Percentiles rank a stretch among this genome's conserved stretches.
phyloP scores from a whole-genome alignment of 192 early-diverging fungal species.

The Coemansia sp. region DNA sequence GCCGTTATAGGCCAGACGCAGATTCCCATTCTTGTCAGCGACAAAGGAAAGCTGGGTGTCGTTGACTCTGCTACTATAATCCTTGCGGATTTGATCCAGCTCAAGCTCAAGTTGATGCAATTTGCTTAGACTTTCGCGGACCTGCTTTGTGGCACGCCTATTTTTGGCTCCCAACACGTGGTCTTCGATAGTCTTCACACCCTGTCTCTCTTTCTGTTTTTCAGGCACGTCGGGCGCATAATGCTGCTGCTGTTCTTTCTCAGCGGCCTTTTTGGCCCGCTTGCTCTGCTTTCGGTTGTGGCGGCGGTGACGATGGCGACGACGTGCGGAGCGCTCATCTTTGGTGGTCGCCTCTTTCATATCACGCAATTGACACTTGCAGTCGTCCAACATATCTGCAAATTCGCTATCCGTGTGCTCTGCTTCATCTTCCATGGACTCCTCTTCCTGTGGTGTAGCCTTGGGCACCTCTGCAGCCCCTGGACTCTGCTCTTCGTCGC shows the following conservation, averaged over 20 bases:
- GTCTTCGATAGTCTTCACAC: slow-evolving; percentile 23
- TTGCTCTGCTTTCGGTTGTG: slow-evolving; percentile 1
- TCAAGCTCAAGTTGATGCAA: slow-evolving; percentile 27
- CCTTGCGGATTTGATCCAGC: slow-evolving; percentile 28
- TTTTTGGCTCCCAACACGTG: slow-evolving; percentile 19
- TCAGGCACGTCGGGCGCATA: neutral
- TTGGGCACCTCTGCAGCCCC: slow-evolving; percentile 3
- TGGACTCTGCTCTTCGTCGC: neutral
- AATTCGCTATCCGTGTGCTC: slow-evolving; percentile 41
- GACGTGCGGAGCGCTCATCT: neutral
- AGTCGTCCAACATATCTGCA: slow-evolving; percentile 26
- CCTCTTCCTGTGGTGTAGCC: neutral
- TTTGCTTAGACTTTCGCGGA: slow-evolving; percentile 8
- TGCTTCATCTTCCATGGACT: neutral
- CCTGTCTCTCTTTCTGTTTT: slow-evolving; percentile 6
- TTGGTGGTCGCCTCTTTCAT: slow-evolving; percentile 17
- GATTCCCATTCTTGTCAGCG: slow-evolving; percentile 34
- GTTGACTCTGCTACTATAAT: slow-evolving; percentile 33
- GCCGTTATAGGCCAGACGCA: slow-evolving; percentile 37
- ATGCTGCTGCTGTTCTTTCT: neutral
- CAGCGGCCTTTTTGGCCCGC: neutral
- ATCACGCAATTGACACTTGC: slow-evolving; percentile 39
- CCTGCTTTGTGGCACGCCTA: neutral
- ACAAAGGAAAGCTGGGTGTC: slow-evolving; percentile 51
- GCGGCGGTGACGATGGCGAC: slow-evolving; percentile 20